Percentiles rank a stretch among this genome's conserved stretches.
Conservation (phyloP, 306 rosid species). For the Castanea mollissima region DNA sequence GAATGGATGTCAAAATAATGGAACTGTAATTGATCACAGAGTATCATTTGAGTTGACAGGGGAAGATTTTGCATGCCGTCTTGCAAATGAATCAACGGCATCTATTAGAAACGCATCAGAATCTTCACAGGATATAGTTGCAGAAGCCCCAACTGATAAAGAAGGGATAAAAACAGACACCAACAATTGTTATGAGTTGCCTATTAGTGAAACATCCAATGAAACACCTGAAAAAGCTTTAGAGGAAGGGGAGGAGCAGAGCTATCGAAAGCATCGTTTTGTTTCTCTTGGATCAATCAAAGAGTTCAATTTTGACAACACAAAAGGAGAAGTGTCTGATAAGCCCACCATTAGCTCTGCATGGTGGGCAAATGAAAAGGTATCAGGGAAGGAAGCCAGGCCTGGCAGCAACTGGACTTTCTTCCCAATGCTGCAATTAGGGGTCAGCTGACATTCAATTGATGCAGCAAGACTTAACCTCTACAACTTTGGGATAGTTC, state of each 20-base stretch:
- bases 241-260: slow-evolving; percentile 49
- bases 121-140: slow-evolving; percentile 48
- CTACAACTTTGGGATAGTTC: slow-evolving; percentile 26
- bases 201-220: slow-evolving; percentile 36
- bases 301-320: slow-evolving; percentile 84
- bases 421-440: slow-evolving; percentile 79
- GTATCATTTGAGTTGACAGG: slow-evolving; percentile 94
- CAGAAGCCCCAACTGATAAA: slow-evolving; percentile 38
- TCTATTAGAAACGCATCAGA: slow-evolving; percentile 49
- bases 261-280: slow-evolving; percentile 63
- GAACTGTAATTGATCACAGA: slow-evolving; percentile 59
- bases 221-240: slow-evolving; percentile 33
- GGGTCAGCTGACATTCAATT: slow-evolving; percentile 45
- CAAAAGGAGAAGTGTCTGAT: slow-evolving; percentile 54
- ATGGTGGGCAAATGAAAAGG: slow-evolving; percentile 80
- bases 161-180: slow-evolving; percentile 38
- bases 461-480: slow-evolving; percentile 33
- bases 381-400: slow-evolving; percentile 53
- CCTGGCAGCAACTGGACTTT: slow-evolving; percentile 68
- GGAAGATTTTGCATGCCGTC: slow-evolving; percentile 88
- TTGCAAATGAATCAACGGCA: slow-evolving; percentile 60
- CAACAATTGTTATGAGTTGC: slow-evolving; percentile 25
- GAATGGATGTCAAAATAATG: slow-evolving; percentile 48
- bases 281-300: slow-evolving; percentile 60
- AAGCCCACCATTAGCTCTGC: slow-evolving; percentile 53